phyloP scores from a whole-genome alignment of 192 early-diverging fungal genomes.

The Neocallimastix lanati region DNA sequence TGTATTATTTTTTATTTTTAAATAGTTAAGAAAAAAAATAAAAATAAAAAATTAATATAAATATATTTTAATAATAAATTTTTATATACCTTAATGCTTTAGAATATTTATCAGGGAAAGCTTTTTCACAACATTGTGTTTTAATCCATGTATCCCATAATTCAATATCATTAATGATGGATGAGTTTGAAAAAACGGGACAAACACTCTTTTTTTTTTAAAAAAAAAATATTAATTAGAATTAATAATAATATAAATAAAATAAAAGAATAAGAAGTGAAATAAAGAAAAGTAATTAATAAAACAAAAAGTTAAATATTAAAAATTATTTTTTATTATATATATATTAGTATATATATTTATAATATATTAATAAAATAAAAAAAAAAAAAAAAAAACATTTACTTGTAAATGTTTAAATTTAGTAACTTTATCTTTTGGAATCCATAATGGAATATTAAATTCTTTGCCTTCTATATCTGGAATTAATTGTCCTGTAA shows the following conservation, averaged over 20 bases:
- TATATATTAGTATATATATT: not conserved
- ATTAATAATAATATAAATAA: no score
- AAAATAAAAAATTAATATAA: no score
- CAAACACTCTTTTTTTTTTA: no score
- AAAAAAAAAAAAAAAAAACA: not conserved
- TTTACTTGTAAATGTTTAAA: slow-evolving; percentile 10
- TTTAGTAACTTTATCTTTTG: slow-evolving; percentile 9
- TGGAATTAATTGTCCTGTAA: slow-evolving; percentile 18
- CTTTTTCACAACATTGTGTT: not conserved
- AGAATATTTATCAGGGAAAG: not conserved
- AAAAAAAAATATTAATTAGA: no score
- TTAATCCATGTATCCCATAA: not conserved
- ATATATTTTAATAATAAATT: no score
- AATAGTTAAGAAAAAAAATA: no score
- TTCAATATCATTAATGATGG: not conserved
- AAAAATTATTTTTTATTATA: no score
- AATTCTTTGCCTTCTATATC: slow-evolving; percentile 4
- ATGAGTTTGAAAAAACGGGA: not conserved
- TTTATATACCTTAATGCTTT: not conserved
- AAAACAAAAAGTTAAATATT: no score
- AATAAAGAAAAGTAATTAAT: no score
- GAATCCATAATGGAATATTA: slow-evolving; percentile 24
- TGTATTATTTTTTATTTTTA: no score
- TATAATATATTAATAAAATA: no score
- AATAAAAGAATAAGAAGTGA: no score